Percentiles rank a stretch among this genome's conserved stretches.
Conservation (phyloP, 352 stramenopile species). For the Pythium vanterpoolii region DNA sequence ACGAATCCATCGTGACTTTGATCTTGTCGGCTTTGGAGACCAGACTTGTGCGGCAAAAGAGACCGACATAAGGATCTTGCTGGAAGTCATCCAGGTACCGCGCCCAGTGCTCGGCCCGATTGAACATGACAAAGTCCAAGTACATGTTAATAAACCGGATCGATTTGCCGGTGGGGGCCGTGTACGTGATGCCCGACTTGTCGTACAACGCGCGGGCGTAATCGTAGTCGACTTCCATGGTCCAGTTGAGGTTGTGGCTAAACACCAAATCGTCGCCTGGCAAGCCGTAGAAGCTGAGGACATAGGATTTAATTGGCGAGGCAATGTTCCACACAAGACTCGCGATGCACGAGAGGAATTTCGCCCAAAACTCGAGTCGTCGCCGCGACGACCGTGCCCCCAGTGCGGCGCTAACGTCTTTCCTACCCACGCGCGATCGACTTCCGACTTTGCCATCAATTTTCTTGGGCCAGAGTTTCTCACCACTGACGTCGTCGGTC, state of each 20-base stretch:
- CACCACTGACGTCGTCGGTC: not conserved
- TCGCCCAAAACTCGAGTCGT: not conserved
- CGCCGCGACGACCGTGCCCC: not conserved
- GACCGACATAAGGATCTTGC: slow-evolving; percentile 18
- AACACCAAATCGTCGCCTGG: slow-evolving; percentile 20
- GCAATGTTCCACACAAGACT: slow-evolving; percentile 15
- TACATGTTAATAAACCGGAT: slow-evolving; percentile 28
- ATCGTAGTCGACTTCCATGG: slow-evolving; percentile 22
- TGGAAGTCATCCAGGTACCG: slow-evolving; percentile 20
- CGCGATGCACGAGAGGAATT: not conserved
- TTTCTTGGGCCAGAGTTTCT: not conserved
- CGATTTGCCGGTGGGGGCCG: not conserved
- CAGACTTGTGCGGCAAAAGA: slow-evolving; percentile 23
- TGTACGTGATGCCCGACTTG: slow-evolving; percentile 13
- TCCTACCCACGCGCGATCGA: not conserved
- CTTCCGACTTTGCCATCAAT: not conserved
- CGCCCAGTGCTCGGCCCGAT: slow-evolving; percentile 13
- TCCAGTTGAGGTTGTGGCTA: slow-evolving; percentile 23
- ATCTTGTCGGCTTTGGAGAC: slow-evolving; percentile 13
- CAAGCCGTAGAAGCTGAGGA: slow-evolving; percentile 19
- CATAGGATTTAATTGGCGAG: slow-evolving; percentile 21
- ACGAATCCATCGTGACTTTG: not conserved
- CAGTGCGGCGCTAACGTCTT: not conserved
- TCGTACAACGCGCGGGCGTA: slow-evolving; percentile 19
- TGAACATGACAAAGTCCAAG: slow-evolving; percentile 25